Evolutionary conservation across 257 asterid species (phyloP), one percentile per base, ranked within the genome.

Genomic region (Solanum okadae): DNA sequence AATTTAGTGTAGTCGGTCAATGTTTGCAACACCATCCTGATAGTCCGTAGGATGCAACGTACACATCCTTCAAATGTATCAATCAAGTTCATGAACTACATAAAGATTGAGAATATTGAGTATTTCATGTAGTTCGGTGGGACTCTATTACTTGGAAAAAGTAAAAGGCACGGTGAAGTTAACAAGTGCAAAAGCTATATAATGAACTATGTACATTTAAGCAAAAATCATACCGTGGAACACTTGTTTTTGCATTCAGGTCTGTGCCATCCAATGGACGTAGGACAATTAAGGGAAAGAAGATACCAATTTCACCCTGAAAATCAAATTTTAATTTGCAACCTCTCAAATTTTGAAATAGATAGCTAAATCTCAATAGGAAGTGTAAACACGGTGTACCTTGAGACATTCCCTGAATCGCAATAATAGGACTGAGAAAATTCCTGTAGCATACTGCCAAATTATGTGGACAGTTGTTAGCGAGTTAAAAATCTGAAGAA

Each of bases 221-320:
- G 88, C 84, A 84, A 89, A 90, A 18, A 76, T 67, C 94, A 87
- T 94, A 97, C 99, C 99, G 92, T 71, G 96, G 99, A 93, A 93
- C 99, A 87, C 91, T 94, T 75, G 87, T 83, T 90, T 94, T 97
- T 83, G 94, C 96, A 94, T 91, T 94, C 88, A 95, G 95, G 90
- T 97, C 98, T 79, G 96, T 93, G 63, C 98, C 96, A 90, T 97
- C 99, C 94, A 97, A 92, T 71, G 97, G 89, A 87, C 98, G 94
- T 70, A 97, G 91, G 88, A 96, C 91, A 92, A 94, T 94, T 90
- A 97, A 94, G 59, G 99, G 99, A 93, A 96, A 95, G 95, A 97
- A 97, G 73, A 97, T 95, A 88, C 99, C 98, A 87, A 97, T 93
- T 94, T 97, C 99, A 89, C 96, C 98, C 99, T 97, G 96, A 88